Evolutionary conservation across 116 monocot species (phyloP), one percentile per base, ranked within the genome.

Genomic region (Iris pallida): DNA sequence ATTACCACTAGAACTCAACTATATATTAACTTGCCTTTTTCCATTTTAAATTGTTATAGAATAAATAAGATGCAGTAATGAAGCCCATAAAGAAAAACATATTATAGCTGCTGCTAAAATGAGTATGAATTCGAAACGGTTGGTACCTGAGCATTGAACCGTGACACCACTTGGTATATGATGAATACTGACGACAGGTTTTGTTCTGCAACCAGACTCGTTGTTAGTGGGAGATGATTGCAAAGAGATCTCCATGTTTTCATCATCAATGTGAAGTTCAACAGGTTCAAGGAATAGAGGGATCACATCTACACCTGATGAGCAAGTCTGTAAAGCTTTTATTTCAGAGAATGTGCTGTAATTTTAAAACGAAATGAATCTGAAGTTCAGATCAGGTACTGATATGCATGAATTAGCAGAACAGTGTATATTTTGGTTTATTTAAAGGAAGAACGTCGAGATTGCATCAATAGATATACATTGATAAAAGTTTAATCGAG

Each of bases 71-170:
- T 30, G 30, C 30, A 30, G 30, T 30, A 30, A 30, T 30, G 30
- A 30, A 30, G 30, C 30, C 30, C 30, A 30, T 30, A 30, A 30
- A 30, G 30, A 30, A 30, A 30, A 30, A 30, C 30, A 30, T 30
- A 30, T 30, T 30, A 30, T 30, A 30, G 30, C 30, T 30, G 30
- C 30, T 30, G 30, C 30, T 30, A 30, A 30, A 30, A 30, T 30
- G 30, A 30, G 30, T 30, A 30, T 30, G 30, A 30, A 30, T 30
- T 30, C 30, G 3, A 30, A 30, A 65, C 40, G 51, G 30, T 1
- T 4, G 45, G 7, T 79, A 89, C 93, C 90, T 87, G 93, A 89
- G 75, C 82, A 84, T 61, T 87, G 84, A 65, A 80, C 70, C 63
- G 72, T 66, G 44, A 80, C 65, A 6, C 86, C 84, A 57, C 73